These are phyloP conservation scores for Euphorbia corollata DNA, from an alignment of 441 rosid species.

Conservation along the genomic window DNA sequence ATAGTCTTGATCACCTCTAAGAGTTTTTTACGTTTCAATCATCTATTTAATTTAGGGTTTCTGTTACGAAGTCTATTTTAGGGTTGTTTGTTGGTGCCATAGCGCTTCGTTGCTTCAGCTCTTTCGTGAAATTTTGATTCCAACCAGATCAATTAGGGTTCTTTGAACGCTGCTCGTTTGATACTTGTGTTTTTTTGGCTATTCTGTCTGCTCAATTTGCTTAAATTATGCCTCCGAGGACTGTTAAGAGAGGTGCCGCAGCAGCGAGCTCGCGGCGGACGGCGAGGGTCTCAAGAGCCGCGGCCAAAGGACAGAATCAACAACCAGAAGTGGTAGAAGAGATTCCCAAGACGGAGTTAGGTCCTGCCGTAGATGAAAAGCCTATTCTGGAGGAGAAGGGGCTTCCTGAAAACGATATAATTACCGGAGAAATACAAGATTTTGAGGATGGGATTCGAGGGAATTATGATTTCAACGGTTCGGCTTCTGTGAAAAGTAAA, in stretches of 20 bases:
- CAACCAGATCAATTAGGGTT: not conserved
- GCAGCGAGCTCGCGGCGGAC: conserved; percentile 42
- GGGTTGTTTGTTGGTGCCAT: not conserved
- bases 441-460: conserved; percentile 15
- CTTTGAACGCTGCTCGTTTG: not conserved
- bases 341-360: conserved; percentile 29
- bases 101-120: not conserved
- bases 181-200: not conserved
- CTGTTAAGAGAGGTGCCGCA: conserved; percentile 61
- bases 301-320: conserved; percentile 40
- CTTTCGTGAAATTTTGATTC: conserved; percentile 1
- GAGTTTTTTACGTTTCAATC: not conserved
- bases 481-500: conserved; percentile 39
- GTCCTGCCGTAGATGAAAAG: conserved; percentile 28
- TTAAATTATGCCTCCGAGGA: conserved; percentile 61
- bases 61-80: conserved; percentile 7
- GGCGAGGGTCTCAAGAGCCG: conserved; percentile 30
- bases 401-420: conserved; percentile 21
- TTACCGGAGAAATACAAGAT: conserved; percentile 10
- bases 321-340: conserved; percentile 33
- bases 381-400: conserved; percentile 24
- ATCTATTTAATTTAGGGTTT: not conserved
- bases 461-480: conserved; percentile 26
- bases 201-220: not conserved
- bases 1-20: too few relatives aligned